Evolutionary conservation across 73 alveolate genomes (phyloP), one percentile per base, ranked within the genome.

Genomic region (Paramecium primaurelia): DNA sequence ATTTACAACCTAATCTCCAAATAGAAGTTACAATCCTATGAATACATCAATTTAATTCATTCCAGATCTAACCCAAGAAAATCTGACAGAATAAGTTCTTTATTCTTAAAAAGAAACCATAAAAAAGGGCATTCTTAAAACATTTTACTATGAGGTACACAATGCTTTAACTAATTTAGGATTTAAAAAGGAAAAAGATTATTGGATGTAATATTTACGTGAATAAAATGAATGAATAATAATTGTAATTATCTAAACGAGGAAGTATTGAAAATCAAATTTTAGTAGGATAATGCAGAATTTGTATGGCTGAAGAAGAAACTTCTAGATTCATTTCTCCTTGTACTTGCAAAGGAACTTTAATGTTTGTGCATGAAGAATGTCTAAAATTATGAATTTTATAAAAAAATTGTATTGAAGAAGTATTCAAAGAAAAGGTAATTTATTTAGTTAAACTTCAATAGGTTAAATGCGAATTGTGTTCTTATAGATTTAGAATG

Each of bases 281-380:
- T 18, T 25, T 8, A 10, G 2, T 18, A 80, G 75, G 9, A 26
- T 28, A 80, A 26, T 80, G 91, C 30, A n/a, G 91, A 14, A 80
- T 80, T 80, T 80, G 91, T 25, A 42, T 80, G 77, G 58, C 26
- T n/a, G 91, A 80, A 9, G 91, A 80, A 36, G 91, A 80, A 20
- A 42, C 91, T n/a, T 80, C 91, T 4, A 80, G 75, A 25, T 80
- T 80, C 26, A 49, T 80, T 20, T 18, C 30, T 44, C 91, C 91
- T 16, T 80, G 91, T 44, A 25, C 22, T 8, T 80, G 91, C 30
- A 80, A 47, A 26, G 91, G 91, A n/a, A 38, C 73, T 3, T 25
- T 28, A 26, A 80, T 40, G 32, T 45, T 10, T 44, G 91, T 80
- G 12, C 91, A 80, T 80, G 91, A 80, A 22, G 91, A 80, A 47